phyloP scores from a whole-genome alignment of 208 protist genomes.

The Blastocrithidia nonstop region DNA sequence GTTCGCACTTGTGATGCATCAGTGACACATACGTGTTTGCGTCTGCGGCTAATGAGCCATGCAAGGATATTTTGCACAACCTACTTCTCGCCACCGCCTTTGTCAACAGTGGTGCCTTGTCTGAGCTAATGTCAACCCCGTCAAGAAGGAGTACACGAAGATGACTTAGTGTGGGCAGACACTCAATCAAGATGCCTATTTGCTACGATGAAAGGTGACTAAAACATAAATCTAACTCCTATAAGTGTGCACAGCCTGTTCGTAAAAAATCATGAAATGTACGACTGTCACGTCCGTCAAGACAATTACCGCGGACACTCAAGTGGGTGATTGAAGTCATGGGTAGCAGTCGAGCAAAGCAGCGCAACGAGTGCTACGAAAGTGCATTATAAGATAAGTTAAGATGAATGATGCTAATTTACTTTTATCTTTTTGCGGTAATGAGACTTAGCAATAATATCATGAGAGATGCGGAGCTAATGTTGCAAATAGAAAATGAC shows the following conservation, averaged over 20 bases:
- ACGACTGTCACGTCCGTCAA: slow-evolving; percentile 15
- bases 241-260: slow-evolving; percentile 25
- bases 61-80: slow-evolving; percentile 31
- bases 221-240: slow-evolving; percentile 64
- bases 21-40: neutral
- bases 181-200: slow-evolving; percentile 36
- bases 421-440: slow-evolving; percentile 2
- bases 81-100: slow-evolving; percentile 24
- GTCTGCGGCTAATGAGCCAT: slow-evolving; percentile 4
- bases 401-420: slow-evolving; percentile 10
- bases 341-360: slow-evolving; percentile 24
- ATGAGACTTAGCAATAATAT: slow-evolving; percentile 32
- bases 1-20: neutral
- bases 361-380: slow-evolving; percentile 15
- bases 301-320: slow-evolving; percentile 55
- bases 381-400: slow-evolving; percentile 67
- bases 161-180: slow-evolving; percentile 22
- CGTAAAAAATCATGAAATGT: slow-evolving; percentile 48
- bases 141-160: slow-evolving; percentile 54
- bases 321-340: slow-evolving; percentile 29
- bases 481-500: slow-evolving; percentile 49
- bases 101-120: slow-evolving; percentile 20
- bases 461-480: slow-evolving; percentile 34
- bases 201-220: slow-evolving; percentile 32
- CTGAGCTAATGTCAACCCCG: slow-evolving; percentile 21